Evolutionary conservation across 352 stramenopile species (phyloP), one percentile per base, ranked within the genome.

Genomic region (Phytophthora europaea): DNA sequence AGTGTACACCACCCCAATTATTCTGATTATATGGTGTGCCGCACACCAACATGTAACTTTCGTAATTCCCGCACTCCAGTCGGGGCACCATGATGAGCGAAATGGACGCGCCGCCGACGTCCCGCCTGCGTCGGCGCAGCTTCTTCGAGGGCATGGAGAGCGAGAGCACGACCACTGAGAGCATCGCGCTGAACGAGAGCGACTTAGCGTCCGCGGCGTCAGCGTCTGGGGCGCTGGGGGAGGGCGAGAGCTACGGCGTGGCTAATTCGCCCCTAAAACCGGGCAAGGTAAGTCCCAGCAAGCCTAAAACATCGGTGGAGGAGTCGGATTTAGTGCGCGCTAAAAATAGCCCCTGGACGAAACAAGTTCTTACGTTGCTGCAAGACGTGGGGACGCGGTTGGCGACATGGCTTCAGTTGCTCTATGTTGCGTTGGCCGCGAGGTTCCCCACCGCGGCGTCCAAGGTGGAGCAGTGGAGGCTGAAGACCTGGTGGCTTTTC

Each of bases 121-220:
- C 75, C 47, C 82, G 85, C n/a, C 64, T 93, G 61, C 85, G 85
- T 40, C 82, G 85, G 18, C 85, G 85, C 63, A 91, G 83, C 23
- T 93, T 91, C 78, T 90, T 85, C 66, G 85, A 93, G 70, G 79
- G 73, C 50, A 88, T 89, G 55, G 85, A 93, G 40, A 62, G 67
- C 13, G 84, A 87, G 1, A 28, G 69, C 0, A 72, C 79, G 31
- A 70, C 73, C 34, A 67, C 74, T 40, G 79, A 85, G 26, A 78
- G 61, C 20, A 70, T 85, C 15, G 28, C 67, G 40, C 57, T 79
- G 23, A 73, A 68, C 45, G 76, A 82, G 59, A 78, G 40, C 54
- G 75, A 84, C 54, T 45, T 84, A 65, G 20, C 72, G 31, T 60
- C 75, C 0, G 62, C 67, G 12, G 34, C 70, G 36, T 67, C 59